Percentiles rank a stretch among this genome's conserved stretches.
Conservation (phyloP, 2,329 filamentous ascomycete species). For the Eurotiales sp. region DNA sequence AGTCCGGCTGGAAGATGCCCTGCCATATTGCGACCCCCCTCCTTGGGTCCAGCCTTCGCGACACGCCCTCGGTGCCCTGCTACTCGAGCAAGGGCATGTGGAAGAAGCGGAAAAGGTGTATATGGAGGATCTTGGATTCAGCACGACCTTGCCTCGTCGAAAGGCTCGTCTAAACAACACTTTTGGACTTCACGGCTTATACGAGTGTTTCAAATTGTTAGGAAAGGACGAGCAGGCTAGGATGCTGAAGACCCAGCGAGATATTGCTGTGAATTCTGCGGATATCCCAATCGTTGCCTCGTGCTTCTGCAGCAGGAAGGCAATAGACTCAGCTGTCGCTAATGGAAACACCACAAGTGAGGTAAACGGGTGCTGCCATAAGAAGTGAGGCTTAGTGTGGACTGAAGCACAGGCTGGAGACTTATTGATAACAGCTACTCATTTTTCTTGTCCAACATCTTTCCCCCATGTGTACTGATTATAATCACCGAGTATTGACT, state of each 20-base stretch:
- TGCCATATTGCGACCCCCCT: conserved; percentile 73
- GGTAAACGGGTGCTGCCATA: too few relatives aligned
- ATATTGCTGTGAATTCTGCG: not conserved
- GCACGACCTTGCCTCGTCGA: not conserved
- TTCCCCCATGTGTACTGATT: too few relatives aligned
- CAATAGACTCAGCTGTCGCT: too few relatives aligned
- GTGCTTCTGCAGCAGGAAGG: not conserved
- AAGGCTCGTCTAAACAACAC: not conserved
- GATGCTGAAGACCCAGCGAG: not conserved
- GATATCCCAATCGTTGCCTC: not conserved
- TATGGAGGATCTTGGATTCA: not conserved
- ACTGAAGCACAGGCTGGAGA: too few relatives aligned
- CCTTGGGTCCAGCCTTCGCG: conserved; percentile 74
- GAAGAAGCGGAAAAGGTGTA: conserved; percentile 48
- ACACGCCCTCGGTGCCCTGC: conserved; percentile 66
- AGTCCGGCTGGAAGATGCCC: conserved; percentile 54
- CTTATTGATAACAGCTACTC: too few relatives aligned
- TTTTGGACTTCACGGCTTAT: not conserved
- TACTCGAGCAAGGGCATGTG: conserved; percentile 62
- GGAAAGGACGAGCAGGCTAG: not conserved
- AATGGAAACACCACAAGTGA: too few relatives aligned
- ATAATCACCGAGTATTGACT: too few relatives aligned
- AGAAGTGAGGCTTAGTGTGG: too few relatives aligned
- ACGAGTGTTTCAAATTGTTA: not conserved
- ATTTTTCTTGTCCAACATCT: too few relatives aligned